Evolutionary conservation across 768 basidiomycete genomes (phyloP).

Genomic region (Mycena indigotica): DNA sequence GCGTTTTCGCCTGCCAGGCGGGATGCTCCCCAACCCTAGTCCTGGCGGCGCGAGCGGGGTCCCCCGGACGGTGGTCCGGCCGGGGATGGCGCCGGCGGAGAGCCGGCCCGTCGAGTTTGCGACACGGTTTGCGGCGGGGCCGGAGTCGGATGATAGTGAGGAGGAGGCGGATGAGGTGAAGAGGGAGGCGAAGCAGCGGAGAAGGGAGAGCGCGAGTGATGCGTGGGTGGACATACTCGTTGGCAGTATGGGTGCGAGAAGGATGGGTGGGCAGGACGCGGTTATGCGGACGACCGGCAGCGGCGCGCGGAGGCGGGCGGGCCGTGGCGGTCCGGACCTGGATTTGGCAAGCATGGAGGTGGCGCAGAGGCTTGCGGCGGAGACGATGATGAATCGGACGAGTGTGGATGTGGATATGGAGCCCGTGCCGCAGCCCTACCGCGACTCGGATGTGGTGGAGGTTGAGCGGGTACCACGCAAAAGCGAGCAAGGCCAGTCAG

Average conservation of each 20-base stretch:
- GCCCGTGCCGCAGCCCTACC: slow-evolving; percentile 39
- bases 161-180: slow-evolving; percentile 41
- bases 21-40: slow-evolving; percentile 52
- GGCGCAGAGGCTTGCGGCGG: slow-evolving; percentile 67
- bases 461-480: slow-evolving; percentile 49
- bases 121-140: slow-evolving; percentile 72
- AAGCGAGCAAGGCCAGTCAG: too few relatives aligned
- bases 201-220: slow-evolving; percentile 60
- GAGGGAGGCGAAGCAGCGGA: slow-evolving; percentile 48
- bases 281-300: slow-evolving; percentile 31
- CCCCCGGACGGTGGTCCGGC: slow-evolving; percentile 36
- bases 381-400: slow-evolving; percentile 13
- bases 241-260: slow-evolving; percentile 48
- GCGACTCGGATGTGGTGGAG: slow-evolving; percentile 54
- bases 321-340: slow-evolving; percentile 51
- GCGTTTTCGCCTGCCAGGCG: slow-evolving; percentile 60
- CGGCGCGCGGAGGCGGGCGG: slow-evolving; percentile 40
- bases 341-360: slow-evolving; percentile 75
- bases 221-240: slow-evolving; percentile 91
- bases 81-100: slow-evolving; percentile 66
- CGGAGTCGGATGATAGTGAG: slow-evolving; percentile 44
- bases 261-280: slow-evolving; percentile 60
- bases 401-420: slow-evolving; percentile 30
- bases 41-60: slow-evolving; percentile 39
- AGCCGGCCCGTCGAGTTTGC: slow-evolving; percentile 84